Conservation (phyloP, 2,329 filamentous ascomycete species). For the Penicillium sp. region DNA sequence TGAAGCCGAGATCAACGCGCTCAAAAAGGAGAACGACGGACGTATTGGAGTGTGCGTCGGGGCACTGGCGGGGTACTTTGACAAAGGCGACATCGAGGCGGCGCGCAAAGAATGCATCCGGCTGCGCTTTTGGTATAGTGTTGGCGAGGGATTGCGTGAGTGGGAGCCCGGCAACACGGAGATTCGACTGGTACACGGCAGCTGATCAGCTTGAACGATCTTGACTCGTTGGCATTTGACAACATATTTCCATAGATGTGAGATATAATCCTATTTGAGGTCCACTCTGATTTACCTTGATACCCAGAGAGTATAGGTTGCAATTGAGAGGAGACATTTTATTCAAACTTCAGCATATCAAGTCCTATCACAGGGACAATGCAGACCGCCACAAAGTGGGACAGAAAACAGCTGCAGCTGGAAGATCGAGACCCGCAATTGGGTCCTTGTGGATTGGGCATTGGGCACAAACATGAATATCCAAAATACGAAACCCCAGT, state of each 20-base stretch:
- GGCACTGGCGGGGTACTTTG: constrained; percentile 61
- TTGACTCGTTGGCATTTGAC: background rate
- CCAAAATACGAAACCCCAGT: constrained; percentile 11
- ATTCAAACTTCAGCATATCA: too few species aligned
- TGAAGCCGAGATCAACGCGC: constrained; percentile 58
- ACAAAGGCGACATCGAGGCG: constrained; percentile 56
- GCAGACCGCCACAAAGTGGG: constrained; percentile 1
- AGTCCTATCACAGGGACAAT: too few species aligned
- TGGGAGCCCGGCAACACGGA: constrained; percentile 73
- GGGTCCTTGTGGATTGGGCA: constrained; percentile 20
- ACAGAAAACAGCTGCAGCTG: background rate
- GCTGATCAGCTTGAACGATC: constrained; percentile 29
- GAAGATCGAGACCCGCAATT: constrained; percentile 17
- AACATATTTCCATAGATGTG: background rate
- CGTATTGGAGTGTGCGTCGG: constrained; percentile 61
- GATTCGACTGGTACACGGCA: constrained; percentile 50
- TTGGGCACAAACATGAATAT: constrained; percentile 15
- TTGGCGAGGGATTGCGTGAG: constrained; percentile 69
- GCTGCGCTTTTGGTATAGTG: constrained; percentile 86
- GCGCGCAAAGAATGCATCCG: constrained; percentile 69
- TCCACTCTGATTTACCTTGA: background rate
- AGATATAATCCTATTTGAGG: background rate
- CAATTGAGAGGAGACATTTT: too few species aligned
- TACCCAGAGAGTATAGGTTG: too few species aligned
- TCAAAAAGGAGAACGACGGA: constrained; percentile 62